Conservation (phyloP, 2,329 filamentous ascomycete genomes). For the Sporothrix schenckii region DNA sequence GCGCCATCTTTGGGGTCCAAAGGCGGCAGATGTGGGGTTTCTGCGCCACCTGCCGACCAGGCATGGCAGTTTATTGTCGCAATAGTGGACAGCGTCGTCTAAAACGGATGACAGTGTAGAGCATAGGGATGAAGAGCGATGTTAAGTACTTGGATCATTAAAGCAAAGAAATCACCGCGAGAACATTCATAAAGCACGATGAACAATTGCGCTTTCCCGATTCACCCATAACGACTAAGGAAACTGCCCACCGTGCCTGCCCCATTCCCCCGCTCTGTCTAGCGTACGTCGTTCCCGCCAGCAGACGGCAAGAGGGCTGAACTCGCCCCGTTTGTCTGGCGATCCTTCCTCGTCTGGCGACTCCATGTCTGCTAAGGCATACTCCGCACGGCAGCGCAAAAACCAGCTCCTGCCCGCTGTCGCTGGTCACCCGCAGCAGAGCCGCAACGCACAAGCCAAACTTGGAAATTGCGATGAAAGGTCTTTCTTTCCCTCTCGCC, state of each 20-base stretch:
- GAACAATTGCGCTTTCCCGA: not conserved
- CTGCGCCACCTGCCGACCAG: too few relatives aligned
- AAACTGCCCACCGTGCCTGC: not conserved
- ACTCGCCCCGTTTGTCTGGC: not conserved
- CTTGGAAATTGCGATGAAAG: too few relatives aligned
- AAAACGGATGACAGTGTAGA: not conserved
- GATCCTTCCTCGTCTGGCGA: constrained; percentile 11
- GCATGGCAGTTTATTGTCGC: too few relatives aligned
- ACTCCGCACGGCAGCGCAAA: not conserved
- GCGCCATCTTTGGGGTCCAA: too few relatives aligned
- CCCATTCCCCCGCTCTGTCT: not conserved
- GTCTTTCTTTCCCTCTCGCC: not conserved
- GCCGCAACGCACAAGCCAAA: not conserved
- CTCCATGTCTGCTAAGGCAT: not conserved
- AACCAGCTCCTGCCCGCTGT: not conserved
- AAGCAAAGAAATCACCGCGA: too few relatives aligned
- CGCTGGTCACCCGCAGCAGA: not conserved
- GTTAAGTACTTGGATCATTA: too few relatives aligned
- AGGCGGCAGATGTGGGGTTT: too few relatives aligned
- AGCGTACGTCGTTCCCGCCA: not conserved
- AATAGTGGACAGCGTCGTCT: too few relatives aligned
- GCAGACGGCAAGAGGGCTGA: constrained; percentile 1
- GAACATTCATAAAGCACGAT: too few relatives aligned
- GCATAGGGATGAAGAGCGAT: not conserved
- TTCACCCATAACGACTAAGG: not conserved